Evolutionary conservation across 2,329 filamentous ascomycete genomes (phyloP).

Genomic region (Claviceps sp.): DNA sequence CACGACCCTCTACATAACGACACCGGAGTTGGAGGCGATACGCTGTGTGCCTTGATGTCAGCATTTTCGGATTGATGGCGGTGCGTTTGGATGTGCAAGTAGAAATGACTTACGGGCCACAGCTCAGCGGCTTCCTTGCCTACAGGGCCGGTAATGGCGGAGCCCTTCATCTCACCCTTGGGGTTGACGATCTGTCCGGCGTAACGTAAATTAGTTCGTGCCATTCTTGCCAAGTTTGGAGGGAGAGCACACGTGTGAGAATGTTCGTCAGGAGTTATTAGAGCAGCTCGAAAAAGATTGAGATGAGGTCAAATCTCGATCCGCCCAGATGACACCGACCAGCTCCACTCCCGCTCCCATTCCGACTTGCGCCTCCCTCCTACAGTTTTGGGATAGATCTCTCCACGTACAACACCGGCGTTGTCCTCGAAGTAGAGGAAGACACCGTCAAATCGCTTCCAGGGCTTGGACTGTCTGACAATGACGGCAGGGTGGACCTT

Average conservation of each 20-base stretch:
- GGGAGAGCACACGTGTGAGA: neutral
- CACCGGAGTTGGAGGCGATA: constrained; percentile 99
- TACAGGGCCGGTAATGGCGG: constrained; percentile 95
- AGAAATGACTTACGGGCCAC: constrained; percentile 72
- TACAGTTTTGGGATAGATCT: neutral
- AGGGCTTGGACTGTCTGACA: constrained; percentile 97
- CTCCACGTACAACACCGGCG: constrained; percentile 78
- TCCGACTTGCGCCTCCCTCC: neutral
- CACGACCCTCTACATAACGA: constrained; percentile 67
- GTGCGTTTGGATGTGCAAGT: neutral
- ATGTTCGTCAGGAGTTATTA: neutral
- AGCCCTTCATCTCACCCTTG: constrained; percentile 99
- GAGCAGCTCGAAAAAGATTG: neutral
- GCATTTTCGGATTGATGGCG: neutral
- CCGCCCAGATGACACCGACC: neutral
- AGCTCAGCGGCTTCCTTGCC: constrained; percentile 99
- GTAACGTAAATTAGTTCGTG: neutral
- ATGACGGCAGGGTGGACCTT: constrained; percentile 99
- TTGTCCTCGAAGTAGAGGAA: constrained; percentile 99
- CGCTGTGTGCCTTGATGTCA: constrained; percentile 38
- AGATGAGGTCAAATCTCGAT: neutral
- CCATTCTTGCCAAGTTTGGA: neutral
- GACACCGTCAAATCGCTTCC: constrained; percentile 95
- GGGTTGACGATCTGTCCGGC: constrained; percentile 93
- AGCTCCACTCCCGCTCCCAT: neutral